Base-by-base conservation (phyloP, 805 yeast species). In the Clavispora fructus region DNA sequence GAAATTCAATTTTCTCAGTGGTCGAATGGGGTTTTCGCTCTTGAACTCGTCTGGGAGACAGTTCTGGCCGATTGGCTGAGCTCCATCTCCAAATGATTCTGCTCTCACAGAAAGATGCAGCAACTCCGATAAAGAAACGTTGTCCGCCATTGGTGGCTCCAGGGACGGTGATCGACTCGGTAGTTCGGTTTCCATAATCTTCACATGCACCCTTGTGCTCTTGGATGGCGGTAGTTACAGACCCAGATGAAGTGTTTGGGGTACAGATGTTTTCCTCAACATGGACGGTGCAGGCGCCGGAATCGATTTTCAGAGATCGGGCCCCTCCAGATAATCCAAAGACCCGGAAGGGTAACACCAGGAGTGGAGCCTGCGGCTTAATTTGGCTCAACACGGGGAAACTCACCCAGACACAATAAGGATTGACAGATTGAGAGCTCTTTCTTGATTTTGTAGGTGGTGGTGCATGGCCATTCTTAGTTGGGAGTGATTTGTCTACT, bases 1-100 rank as follows among this genome's bases (percentile, higher is more conserved):
- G 48, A 83, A 69, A 57, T 67, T 65, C 14, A 65, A 58, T 4
- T 48, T 39, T 32, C 65, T 42, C 16, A 13, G 16, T 4, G 40
- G 29, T 14, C 2, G 13, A 2, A 4, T 6, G 8, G 37, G 25
- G 23, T 19, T 19, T 5, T 19, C 23, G 23, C 23, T 5, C 23
- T 5, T 19, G 23, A 19, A 19, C 23, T 19, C 23, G 23, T 19
- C 23, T 19, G 5, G 23, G 23, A 19, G 23, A 19, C 23, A 19
- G 23, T 19, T 5, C 17, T 14, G 7, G 4, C 35, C 35, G 17
- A 1, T n/a, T 6, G 17, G 7, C 33, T 3, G 27, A 6, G 17
- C 10, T 17, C 8, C 29, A 19, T 19, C 25, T 12, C 7, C 37
- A 10, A 11, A 33, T 8, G 37, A 33, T 16, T 16, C 37, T 5